Evolutionary conservation across 345 rosid species (phyloP).

Genomic region (Nasturtium officinale): DNA sequence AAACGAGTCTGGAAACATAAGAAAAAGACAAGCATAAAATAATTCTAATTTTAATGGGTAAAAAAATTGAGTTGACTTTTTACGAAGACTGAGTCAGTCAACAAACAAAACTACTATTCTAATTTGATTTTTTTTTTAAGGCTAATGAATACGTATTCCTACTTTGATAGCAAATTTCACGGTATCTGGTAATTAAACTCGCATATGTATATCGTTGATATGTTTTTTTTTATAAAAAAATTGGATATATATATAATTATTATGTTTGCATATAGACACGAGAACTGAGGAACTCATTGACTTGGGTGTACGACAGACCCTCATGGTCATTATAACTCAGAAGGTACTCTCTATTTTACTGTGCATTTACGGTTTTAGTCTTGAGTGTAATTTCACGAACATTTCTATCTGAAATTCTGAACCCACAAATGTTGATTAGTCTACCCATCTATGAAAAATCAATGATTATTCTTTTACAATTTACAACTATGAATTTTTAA

Average conservation of each 20-base stretch:
- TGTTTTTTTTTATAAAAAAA: too few species aligned
- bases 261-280: neutral
- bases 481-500: neutral
- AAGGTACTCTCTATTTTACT: neutral
- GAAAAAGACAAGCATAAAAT: neutral
- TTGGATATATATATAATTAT: too few species aligned
- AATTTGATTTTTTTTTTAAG: neutral
- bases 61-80: conserved; percentile 21
- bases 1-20: neutral
- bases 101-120: conserved; percentile 17
- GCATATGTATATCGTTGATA: neutral
- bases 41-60: neutral
- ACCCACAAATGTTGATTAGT: conserved; percentile 37
- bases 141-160: neutral
- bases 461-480: neutral
- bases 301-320: neutral
- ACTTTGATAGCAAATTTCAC: neutral
- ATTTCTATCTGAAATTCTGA: neutral
- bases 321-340: neutral
- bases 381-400: neutral
- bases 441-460: neutral
- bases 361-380: conserved; percentile 3
- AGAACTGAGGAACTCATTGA: neutral
- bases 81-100: conserved; percentile 44
- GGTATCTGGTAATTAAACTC: neutral